Evolutionary conservation across 345 rosid species (phyloP).

Genomic region (Litchi chinensis): DNA sequence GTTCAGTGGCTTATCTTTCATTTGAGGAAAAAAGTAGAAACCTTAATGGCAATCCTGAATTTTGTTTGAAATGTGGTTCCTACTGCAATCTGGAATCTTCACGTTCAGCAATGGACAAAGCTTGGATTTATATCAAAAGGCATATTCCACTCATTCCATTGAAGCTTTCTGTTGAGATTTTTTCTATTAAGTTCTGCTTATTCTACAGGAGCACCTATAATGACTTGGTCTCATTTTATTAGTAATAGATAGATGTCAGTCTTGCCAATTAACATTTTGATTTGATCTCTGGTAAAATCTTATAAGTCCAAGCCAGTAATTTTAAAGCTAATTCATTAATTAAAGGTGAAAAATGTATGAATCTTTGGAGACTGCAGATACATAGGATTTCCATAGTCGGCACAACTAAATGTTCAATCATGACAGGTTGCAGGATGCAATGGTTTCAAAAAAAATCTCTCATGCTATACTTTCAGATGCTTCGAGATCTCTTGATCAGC

Average conservation of each 20-base stretch:
- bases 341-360: not conserved
- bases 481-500: conserved; percentile 48
- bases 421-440: conserved; percentile 60
- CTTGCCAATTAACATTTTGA: not conserved
- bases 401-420: conserved; percentile 11
- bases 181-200: not conserved
- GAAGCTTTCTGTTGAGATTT: conserved; percentile 1
- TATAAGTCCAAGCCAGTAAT: not conserved
- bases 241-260: not conserved
- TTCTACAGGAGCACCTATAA: not conserved
- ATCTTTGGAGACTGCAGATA: not conserved
- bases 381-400: conserved; percentile 7
- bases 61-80: conserved; percentile 68
- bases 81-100: conserved; percentile 46
- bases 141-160: conserved; percentile 18
- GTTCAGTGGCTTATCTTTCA: conserved; percentile 36
- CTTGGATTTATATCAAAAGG: conserved; percentile 63
- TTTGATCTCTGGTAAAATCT: not conserved
- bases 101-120: conserved; percentile 39
- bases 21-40: conserved; percentile 27
- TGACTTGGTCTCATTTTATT: not conserved
- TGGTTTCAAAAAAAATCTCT: conserved; percentile 37
- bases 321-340: not conserved
- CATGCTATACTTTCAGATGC: conserved; percentile 45
- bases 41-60: conserved; percentile 41